Percentiles rank a stretch among this genome's conserved stretches.
Evolutionary conservation across 768 basidiomycete species (phyloP).

Genomic region (Hemileccinum impolitum): DNA sequence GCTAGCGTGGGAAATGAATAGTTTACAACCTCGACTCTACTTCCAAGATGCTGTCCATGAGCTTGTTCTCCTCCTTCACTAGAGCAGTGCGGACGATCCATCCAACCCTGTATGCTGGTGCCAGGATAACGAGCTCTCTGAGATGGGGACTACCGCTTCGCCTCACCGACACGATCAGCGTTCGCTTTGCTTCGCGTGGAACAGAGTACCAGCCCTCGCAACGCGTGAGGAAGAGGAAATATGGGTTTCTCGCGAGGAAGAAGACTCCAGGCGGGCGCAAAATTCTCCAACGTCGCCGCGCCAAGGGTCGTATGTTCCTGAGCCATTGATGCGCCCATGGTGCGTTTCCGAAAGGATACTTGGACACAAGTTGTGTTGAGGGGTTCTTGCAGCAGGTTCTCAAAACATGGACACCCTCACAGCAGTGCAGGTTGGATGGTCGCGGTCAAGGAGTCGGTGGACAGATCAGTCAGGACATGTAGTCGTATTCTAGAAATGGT

Average conservation of each 20-base stretch:
- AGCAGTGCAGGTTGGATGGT: neutral
- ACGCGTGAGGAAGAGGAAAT: slow-evolving; percentile 86
- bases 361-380: neutral
- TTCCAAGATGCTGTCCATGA: slow-evolving; percentile 9
- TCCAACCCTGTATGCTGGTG: slow-evolving; percentile 12
- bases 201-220: slow-evolving; percentile 98
- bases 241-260: slow-evolving; percentile 84
- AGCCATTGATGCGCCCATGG: slow-evolving; percentile 54
- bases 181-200: slow-evolving; percentile 67
- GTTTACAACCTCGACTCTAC: neutral
- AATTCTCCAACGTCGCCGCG: slow-evolving; percentile 63
- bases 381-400: slow-evolving; percentile 1
- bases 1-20: slow-evolving; percentile 17
- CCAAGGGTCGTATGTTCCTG: slow-evolving; percentile 76
- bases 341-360: slow-evolving; percentile 6
- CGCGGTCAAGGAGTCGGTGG: neutral
- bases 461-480: neutral
- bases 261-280: slow-evolving; percentile 66
- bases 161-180: slow-evolving; percentile 15
- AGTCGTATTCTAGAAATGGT: slow-evolving; percentile 20
- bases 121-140: slow-evolving; percentile 15
- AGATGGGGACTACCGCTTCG: slow-evolving; percentile 22
- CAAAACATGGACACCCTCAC: neutral
- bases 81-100: slow-evolving; percentile 23
- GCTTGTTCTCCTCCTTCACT: slow-evolving; percentile 19